These are phyloP conservation scores for Lophiostoma macrostomum DNA, from an alignment of 495 filamentous ascomycete species.

Conservation along the genomic window DNA sequence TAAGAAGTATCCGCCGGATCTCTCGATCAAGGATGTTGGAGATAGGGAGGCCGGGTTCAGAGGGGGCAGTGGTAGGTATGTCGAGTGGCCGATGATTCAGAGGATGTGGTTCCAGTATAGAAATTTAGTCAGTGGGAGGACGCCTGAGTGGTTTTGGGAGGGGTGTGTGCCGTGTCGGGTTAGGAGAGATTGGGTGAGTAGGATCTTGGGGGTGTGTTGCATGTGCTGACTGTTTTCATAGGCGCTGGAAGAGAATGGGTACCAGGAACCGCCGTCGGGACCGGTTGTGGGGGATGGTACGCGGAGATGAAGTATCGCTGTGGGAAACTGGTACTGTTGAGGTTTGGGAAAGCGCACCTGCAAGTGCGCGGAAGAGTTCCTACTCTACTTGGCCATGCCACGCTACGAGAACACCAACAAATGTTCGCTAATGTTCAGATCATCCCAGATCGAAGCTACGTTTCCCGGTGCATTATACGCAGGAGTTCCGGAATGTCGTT, in stretches of 20 bases:
- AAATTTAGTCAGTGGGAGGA: constrained; percentile 20
- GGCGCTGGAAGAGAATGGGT: constrained; percentile 22
- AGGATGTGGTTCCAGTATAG: constrained; percentile 29
- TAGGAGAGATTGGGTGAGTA: constrained; percentile 19
- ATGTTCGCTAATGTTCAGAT: too few species aligned
- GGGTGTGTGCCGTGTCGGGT: constrained; percentile 21
- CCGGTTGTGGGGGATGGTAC: constrained; percentile 1
- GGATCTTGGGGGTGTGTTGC: too few species aligned
- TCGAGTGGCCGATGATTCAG: constrained; percentile 26
- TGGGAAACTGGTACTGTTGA: too few species aligned
- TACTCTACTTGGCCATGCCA: too few species aligned
- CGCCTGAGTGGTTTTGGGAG: constrained; percentile 27
- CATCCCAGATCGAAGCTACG: too few species aligned
- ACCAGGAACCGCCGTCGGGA: constrained; percentile 21
- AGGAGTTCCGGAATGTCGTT: too few species aligned
- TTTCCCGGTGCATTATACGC: too few species aligned
- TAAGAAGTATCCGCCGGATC: constrained; percentile 22
- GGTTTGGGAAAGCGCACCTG: too few species aligned
- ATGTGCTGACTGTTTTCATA: too few species aligned
- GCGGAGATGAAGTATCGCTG: too few species aligned
- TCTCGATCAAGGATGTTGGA: constrained; percentile 8
- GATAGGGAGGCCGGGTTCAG: constrained; percentile 14
- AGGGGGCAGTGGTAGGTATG: constrained; percentile 13
- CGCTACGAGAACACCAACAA: too few species aligned
- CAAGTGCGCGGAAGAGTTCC: too few species aligned